phyloP scores from a whole-genome alignment of 768 basidiomycete species.

The Pisolithus albus region DNA sequence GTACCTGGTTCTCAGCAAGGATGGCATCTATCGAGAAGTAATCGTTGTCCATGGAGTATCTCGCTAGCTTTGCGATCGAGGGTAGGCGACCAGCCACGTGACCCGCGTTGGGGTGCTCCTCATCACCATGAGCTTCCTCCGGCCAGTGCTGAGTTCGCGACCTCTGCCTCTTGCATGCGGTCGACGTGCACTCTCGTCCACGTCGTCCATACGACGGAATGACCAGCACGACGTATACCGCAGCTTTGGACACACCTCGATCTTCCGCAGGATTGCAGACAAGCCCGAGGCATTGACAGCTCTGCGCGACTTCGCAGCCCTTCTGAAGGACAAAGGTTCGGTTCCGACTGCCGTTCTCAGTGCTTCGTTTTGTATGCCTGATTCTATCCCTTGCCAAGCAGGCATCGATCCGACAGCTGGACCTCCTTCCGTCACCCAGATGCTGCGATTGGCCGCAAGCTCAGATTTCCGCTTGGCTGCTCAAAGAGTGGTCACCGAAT shows the following conservation, averaged over 20 bases:
- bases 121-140: conserved; percentile 16
- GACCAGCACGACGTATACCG: conserved; percentile 31
- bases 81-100: conserved; percentile 15
- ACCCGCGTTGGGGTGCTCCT: background rate
- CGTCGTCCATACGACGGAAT: conserved; percentile 24
- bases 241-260: conserved; percentile 38
- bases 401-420: conserved; percentile 44
- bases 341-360: background rate
- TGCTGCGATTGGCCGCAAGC: conserved; percentile 49
- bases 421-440: conserved; percentile 42
- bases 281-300: conserved; percentile 47
- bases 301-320: conserved; percentile 36
- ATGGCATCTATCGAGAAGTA: conserved; percentile 92
- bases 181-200: conserved; percentile 26
- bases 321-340: conserved; percentile 46
- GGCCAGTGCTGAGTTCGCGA: conserved; percentile 7
- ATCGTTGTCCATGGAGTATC: conserved; percentile 70
- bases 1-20: conserved; percentile 83
- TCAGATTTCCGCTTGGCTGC: conserved; percentile 46
- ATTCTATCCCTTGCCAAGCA: conserved; percentile 14
- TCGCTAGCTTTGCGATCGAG: background rate
- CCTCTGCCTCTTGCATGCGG: conserved; percentile 5
- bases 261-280: conserved; percentile 42
- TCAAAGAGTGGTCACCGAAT: conserved; percentile 39
- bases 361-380: background rate